Base-by-base conservation (phyloP, 805 yeast genomes). In the Suhomyces kilbournensis region DNA sequence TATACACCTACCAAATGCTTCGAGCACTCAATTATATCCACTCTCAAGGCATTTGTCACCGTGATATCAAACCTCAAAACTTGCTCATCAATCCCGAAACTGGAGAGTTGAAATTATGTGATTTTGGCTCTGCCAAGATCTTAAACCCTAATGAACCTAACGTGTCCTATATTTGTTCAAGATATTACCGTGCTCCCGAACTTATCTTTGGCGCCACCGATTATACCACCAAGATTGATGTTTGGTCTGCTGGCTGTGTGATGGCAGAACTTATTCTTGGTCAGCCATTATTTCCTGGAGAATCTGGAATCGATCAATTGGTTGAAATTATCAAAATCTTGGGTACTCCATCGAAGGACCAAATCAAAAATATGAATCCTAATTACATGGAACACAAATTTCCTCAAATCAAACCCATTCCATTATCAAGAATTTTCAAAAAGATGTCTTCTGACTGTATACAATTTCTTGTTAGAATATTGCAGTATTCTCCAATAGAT, bases 161-260 rank as follows among this genome's bases (percentile, higher is more conserved):
- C 67, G 98, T 94, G 23, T 87, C 96, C 7, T 94, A 94, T 70
- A 94, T 94, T 49, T 94, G 99, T 72, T 91, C 97, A 17, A 81
- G 99, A 61, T 94, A 93, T 72, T 94, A 94, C 72, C 79, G 99
- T 52, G 99, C 99, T 6, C 99, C 99, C 0, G 99, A 94, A 71
- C 82, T 94, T 61, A 94, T 94, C 55, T 94, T 94, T 75, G 99
- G 98, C 17, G 96, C 98, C 12, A 88, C 96, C 25, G 90, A 92
- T 70, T 94, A 94, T 71, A 90, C 98, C 7, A 91, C 97, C 28
- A 92, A 93, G 69, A 94, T 94, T 59, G 99, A 94, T 68, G 83
- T 94, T 46, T 94, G 99, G 99, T 89, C 97, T 12, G 90, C 96
- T 12, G 97, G 97, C 19, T 94, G 99, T 75, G 99, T 94, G 20